phyloP scores from a whole-genome alignment of 441 rosid genomes.

The Populus hybrid region DNA sequence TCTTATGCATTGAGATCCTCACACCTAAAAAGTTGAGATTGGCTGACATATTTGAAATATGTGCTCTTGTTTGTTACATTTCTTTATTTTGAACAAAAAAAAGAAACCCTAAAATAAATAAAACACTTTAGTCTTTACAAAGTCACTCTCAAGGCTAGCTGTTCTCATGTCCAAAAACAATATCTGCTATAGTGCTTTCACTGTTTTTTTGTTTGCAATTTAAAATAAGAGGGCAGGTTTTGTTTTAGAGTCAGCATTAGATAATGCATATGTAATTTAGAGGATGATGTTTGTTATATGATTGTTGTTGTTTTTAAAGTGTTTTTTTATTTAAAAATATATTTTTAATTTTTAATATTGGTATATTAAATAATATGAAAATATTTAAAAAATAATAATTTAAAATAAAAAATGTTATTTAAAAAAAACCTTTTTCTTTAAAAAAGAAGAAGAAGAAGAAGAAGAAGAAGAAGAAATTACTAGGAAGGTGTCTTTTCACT shows the following conservation, averaged over 20 bases:
- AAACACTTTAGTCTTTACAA: neutral
- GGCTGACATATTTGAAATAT: slow-evolving; percentile 1
- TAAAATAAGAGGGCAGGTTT: slow-evolving; percentile 15
- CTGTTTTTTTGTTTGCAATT: slow-evolving; percentile 6
- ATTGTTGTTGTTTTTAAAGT: accelerated
- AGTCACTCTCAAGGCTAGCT: slow-evolving; percentile 4
- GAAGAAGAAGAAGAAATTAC: neutral
- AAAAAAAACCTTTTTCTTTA: too few species aligned
- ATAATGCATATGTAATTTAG: slow-evolving; percentile 5
- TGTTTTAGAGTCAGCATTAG: slow-evolving; percentile 4
- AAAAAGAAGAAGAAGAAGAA: too few species aligned
- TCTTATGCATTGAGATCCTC: neutral
- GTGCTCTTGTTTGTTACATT: slow-evolving; percentile 1
- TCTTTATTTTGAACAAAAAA: slow-evolving; percentile 17
- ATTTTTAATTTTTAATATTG: too few species aligned
- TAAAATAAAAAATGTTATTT: too few species aligned
- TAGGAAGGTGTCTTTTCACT: neutral
- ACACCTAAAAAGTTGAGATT: neutral
- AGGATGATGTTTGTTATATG: neutral
- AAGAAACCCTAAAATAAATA: neutral
- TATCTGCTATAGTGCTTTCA: slow-evolving; percentile 18
- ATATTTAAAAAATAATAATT: too few species aligned
- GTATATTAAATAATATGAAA: too few species aligned
- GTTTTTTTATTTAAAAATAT: too few species aligned
- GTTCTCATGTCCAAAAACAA: neutral